A percentile compares a stretch with the other conserved stretches of the same genome.
phyloP scores from a whole-genome alignment of 177 flowering plant species.

The Vitis hybrid region DNA sequence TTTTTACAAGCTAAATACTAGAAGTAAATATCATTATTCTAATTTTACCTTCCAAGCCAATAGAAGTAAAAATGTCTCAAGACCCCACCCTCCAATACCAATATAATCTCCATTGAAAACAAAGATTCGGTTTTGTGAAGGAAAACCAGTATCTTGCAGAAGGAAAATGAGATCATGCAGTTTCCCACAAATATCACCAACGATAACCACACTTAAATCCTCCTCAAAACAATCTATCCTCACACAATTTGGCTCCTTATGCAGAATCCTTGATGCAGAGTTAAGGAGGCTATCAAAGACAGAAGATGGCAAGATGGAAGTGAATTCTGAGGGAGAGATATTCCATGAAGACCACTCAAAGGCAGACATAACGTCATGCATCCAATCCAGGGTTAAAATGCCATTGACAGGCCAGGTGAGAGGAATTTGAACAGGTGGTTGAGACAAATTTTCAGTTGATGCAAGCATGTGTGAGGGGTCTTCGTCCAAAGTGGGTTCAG shows the following conservation, averaged over 20 bases:
- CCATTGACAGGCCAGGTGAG: conserved; percentile 26
- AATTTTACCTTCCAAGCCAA: conserved; percentile 33
- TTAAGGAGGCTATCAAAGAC: conserved; percentile 10
- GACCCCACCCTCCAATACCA: conserved; percentile 24
- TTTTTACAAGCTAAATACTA: too few relatives aligned
- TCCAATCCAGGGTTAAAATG: conserved; percentile 18
- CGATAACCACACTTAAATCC: conserved; percentile 20
- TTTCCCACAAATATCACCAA: conserved; percentile 29
- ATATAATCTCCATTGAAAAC: conserved; percentile 30
- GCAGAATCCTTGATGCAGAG: conserved; percentile 13
- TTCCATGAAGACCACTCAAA: conserved; percentile 19
- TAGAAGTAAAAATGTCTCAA: conserved; percentile 26
- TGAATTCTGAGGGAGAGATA: conserved; percentile 13
- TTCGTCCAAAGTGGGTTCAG: too few relatives aligned
- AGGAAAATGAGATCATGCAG: conserved; percentile 24
- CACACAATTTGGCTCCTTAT: conserved; percentile 26
- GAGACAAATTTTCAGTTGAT: not conserved
- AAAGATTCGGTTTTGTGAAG: conserved; percentile 21
- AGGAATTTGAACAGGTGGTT: not conserved
- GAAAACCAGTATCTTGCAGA: conserved; percentile 15
- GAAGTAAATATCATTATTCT: not conserved
- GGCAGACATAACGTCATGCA: conserved; percentile 12
- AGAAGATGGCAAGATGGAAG: conserved; percentile 12
- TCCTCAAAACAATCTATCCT: conserved; percentile 9
- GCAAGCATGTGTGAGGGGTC: too few relatives aligned